Conservation (phyloP, 345 rosid genomes). For the Sonneratia caseolaris region DNA sequence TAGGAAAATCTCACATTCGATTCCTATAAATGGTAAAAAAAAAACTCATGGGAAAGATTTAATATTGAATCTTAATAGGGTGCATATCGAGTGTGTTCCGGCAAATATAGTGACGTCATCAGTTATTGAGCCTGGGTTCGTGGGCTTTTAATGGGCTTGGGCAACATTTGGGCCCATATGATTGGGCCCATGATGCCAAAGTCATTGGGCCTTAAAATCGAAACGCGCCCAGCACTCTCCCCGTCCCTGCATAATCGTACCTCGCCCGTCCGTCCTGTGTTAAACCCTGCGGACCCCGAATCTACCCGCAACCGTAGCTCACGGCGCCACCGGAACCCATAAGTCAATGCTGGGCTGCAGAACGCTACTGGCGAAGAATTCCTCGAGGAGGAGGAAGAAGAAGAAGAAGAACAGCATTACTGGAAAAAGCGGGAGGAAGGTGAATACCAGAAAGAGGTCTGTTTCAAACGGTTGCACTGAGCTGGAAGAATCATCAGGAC, state of each 20-base stretch:
- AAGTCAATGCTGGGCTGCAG: conserved; percentile 2
- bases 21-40: too few relatives aligned
- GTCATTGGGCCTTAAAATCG: not conserved
- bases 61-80: too few relatives aligned
- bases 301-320: not conserved
- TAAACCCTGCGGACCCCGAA: not conserved
- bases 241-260: not conserved
- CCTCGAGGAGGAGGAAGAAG: not conserved
- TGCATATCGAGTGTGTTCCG: too few relatives aligned
- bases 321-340: not conserved
- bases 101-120: too few relatives aligned
- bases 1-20: too few relatives aligned
- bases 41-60: too few relatives aligned
- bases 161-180: not conserved
- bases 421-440: not conserved
- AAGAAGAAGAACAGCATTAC: not conserved
- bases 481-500: conserved; percentile 25
- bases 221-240: not conserved
- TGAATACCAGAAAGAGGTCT: not conserved
- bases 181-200: not conserved
- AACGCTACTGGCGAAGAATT: not conserved
- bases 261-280: not conserved
- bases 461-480: not conserved
- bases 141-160: not conserved
- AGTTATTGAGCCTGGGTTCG: not conserved